Conservation (phyloP, 2,329 filamentous ascomycete species). For the Fusarium sp. region DNA sequence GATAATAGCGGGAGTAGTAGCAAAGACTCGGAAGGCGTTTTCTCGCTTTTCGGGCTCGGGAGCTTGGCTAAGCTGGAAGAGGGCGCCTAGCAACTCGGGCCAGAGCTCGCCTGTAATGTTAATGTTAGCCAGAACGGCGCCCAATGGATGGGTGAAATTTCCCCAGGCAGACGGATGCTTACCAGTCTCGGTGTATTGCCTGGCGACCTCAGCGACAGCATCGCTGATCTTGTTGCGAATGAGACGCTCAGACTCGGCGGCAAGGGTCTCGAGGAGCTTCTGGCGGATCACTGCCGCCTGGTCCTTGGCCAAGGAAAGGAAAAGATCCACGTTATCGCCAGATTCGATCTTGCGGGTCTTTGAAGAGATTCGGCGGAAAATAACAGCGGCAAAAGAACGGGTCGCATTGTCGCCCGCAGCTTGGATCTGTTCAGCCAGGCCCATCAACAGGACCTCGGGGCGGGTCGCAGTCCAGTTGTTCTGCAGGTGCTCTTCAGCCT, state of each 20-base stretch:
- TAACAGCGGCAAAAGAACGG: constrained; percentile 88
- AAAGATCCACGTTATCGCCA: constrained; percentile 80
- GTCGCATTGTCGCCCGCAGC: constrained; percentile 77
- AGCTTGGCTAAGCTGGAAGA: constrained; percentile 92
- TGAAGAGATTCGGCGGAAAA: constrained; percentile 92
- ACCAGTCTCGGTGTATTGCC: constrained; percentile 94
- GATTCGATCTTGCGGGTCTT: constrained; percentile 81
- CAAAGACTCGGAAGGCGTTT: constrained; percentile 92
- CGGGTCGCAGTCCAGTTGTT: constrained; percentile 84
- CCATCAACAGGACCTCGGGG: constrained; percentile 91
- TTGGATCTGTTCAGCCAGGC: constrained; percentile 89
- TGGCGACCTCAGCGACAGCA: constrained; percentile 93
- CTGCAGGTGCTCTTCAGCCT: constrained; percentile 89
- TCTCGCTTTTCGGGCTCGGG: constrained; percentile 84
- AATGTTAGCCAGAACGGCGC: constrained; percentile 29
- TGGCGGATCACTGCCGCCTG: constrained; percentile 80
- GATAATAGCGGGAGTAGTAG: constrained; percentile 93
- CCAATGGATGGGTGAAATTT: not conserved
- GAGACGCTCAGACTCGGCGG: constrained; percentile 72
- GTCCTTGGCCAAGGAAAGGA: constrained; percentile 77
- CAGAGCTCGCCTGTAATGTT: constrained; percentile 73
- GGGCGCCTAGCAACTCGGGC: constrained; percentile 83
- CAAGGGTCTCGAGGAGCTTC: constrained; percentile 81
- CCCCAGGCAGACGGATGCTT: constrained; percentile 48
- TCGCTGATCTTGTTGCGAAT: constrained; percentile 97